Base-by-base conservation (phyloP, 2,329 filamentous ascomycete genomes). In the Colletotrichum limetticola region DNA sequence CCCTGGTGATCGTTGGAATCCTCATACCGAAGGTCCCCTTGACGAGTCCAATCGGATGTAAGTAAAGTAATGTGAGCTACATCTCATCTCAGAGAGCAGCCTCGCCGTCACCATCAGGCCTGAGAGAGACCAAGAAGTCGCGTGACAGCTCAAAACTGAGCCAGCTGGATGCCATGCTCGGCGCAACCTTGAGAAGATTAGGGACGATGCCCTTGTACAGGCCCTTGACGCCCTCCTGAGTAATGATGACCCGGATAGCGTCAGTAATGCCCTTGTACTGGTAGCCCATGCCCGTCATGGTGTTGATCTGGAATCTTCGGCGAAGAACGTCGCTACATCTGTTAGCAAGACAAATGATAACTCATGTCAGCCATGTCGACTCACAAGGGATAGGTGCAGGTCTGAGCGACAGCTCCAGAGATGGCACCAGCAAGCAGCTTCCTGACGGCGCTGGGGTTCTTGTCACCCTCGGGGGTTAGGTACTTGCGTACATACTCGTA, bases 161-260 rank as follows among this genome's bases (percentile, higher is more conserved):
- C 96, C 97, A 99, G 83, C 94, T 98, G 78, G 95, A 97, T 19
- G 97, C 97, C 96, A 99, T 99, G 82, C 95, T 98, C 4, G 97
- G 97, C 8, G 97, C 96, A 19, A 99, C 97, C 84, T 99, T 99
- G 74, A 99, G 89, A 26, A 99, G 87, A 79, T 99, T 99, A 0
- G 97, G 97, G 19, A 95, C 91, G 76, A 99, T 96, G 68, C 97
- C 97, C 83, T 98, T 99, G 87, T 98, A 99, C 56, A 99, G 85
- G 63, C 97, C 97, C 72, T 88, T 88, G 66, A 96, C 52, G 35
- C 97, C 97, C 84, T 99, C 97, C 78, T 97, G 91, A 59, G 89
- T 84, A 67, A 98, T 82, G 78, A 99, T 99, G 63, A 94, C 91
- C 64, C 86, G 90, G 75, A 99, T 86, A 4, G 97, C 97, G 80